Conservation (phyloP, 2,329 filamentous ascomycete species). For the Sphaerostilbella broomeana region DNA sequence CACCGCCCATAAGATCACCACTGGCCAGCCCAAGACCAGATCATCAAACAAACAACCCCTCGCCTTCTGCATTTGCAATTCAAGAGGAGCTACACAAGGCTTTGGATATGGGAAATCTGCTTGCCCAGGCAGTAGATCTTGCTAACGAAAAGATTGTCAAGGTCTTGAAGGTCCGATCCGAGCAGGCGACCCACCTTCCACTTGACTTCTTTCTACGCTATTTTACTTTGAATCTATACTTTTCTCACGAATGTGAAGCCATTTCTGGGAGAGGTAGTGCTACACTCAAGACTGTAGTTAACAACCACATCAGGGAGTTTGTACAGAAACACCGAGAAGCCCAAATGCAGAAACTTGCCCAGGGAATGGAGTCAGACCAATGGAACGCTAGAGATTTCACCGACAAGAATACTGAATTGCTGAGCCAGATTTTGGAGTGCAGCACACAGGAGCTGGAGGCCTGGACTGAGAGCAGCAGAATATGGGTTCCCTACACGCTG, state of each 20-base stretch:
- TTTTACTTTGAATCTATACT: constrained; percentile 74
- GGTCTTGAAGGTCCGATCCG: constrained; percentile 67
- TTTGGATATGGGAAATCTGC: constrained; percentile 68
- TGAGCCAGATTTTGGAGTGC: constrained; percentile 59
- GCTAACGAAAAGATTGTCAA: constrained; percentile 72
- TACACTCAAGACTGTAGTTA: constrained; percentile 70
- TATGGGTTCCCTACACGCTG: constrained; percentile 47
- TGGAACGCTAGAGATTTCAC: constrained; percentile 75
- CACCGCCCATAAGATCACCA: constrained; percentile 45
- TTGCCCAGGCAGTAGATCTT: constrained; percentile 74
- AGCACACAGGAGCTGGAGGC: constrained; percentile 63
- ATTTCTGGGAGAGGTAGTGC: constrained; percentile 74
- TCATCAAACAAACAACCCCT: constrained; percentile 20
- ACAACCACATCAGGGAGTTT: constrained; percentile 75
- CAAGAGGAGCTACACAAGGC: constrained; percentile 73
- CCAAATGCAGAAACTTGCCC: constrained; percentile 67
- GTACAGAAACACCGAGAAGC: constrained; percentile 63
- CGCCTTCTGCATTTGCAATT: constrained; percentile 36
- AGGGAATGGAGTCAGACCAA: constrained; percentile 71
- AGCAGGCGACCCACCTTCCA: constrained; percentile 63
- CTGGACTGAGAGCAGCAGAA: constrained; percentile 57
- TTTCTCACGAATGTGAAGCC: constrained; percentile 80
- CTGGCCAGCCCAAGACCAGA: constrained; percentile 44
- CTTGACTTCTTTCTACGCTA: constrained; percentile 70
- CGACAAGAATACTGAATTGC: constrained; percentile 50